Percentiles rank a stretch among this genome's conserved stretches.
These are phyloP conservation scores for Domatiomyces catenatus DNA, from an alignment of 2,329 filamentous ascomycete genomes.

Conservation along the genomic window DNA sequence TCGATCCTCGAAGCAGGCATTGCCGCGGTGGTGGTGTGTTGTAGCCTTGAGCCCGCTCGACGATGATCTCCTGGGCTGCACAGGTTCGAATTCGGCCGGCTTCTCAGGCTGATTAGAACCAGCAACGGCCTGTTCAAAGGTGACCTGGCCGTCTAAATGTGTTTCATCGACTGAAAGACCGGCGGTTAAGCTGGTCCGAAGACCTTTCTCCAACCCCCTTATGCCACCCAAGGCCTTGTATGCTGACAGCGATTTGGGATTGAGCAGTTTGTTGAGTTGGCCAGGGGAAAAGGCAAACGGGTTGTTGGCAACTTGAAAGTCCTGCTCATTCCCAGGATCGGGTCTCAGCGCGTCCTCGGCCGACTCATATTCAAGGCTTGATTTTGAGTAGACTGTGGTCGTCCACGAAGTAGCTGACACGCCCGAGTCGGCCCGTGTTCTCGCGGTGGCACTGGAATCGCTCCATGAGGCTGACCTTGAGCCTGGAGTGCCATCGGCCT, in stretches of 20 bases:
- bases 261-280: constrained; percentile 72
- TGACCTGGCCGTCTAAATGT: constrained; percentile 46
- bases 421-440: constrained; percentile 20
- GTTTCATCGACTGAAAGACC: constrained; percentile 67
- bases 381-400: constrained; percentile 11
- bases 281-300: constrained; percentile 75
- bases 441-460: constrained; percentile 17
- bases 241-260: constrained; percentile 71
- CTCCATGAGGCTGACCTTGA: constrained; percentile 27
- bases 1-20: constrained; percentile 37
- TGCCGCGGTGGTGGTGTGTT: constrained; percentile 22
- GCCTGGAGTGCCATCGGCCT: constrained; percentile 29
- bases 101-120: constrained; percentile 7
- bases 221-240: constrained; percentile 71
- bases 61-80: constrained; percentile 1
- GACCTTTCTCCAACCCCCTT: constrained; percentile 59
- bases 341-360: constrained; percentile 39
- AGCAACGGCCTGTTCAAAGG: constrained; percentile 54
- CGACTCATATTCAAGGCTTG: constrained; percentile 12
- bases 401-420: constrained; percentile 11
- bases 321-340: constrained; percentile 58
- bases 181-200: constrained; percentile 54
- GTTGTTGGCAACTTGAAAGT: constrained; percentile 59
- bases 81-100: constrained; percentile 6
- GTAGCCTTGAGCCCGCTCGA: constrained; percentile 9